Conservation (phyloP, 352 stramenopile genomes). For the Stephanocyclus meneghinianus region DNA sequence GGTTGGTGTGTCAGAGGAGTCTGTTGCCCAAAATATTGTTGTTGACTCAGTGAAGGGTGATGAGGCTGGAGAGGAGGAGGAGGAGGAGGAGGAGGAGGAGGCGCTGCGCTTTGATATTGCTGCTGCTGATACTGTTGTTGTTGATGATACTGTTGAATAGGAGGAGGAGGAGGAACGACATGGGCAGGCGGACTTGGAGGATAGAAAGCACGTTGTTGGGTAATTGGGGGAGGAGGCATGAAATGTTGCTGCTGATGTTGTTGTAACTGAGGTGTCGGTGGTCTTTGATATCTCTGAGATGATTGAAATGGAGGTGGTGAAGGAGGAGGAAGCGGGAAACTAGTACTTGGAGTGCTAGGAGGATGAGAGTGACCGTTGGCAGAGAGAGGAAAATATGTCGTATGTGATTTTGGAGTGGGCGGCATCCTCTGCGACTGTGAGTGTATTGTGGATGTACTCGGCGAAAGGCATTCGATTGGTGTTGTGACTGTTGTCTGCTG, state of each 20-base stretch:
- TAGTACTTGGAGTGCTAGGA: neutral
- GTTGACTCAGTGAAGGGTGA: neutral
- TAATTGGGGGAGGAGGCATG: neutral
- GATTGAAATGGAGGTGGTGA: conserved; percentile 8
- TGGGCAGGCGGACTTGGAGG: neutral
- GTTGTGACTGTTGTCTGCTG: no score
- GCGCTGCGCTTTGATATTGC: neutral
- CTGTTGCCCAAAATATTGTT: neutral
- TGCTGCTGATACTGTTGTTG: neutral
- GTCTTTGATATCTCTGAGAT: neutral
- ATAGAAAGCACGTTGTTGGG: conserved; percentile 5
- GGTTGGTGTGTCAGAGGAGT: neutral
- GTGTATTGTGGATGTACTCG: no score
- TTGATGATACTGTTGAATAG: neutral
- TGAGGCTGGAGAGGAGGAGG: conserved; percentile 13
- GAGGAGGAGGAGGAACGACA: neutral
- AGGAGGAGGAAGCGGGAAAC: conserved; percentile 5
- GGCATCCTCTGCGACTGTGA: no score
- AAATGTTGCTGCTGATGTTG: neutral
- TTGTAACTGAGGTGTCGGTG: conserved; percentile 18
- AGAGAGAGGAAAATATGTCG: no score
- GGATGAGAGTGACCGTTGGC: no score
- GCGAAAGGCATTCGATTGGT: no score
- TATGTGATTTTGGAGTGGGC: no score
- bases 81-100: neutral